These are phyloP conservation scores for Betula pendula DNA, from an alignment of 306 rosid species.

Conservation along the genomic window DNA sequence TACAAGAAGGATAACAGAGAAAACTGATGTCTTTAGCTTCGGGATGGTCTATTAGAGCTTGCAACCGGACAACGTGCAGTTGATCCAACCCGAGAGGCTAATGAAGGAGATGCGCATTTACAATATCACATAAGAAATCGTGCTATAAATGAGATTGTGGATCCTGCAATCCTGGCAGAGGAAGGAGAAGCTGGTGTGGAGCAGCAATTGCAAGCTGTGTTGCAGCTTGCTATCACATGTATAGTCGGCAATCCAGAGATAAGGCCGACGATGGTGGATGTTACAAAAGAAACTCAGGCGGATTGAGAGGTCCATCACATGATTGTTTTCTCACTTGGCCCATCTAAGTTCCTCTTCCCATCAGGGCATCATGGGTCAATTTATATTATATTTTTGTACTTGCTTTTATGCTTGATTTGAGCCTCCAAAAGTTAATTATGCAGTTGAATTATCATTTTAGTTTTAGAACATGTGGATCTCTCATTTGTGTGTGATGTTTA, in stretches of 20 bases:
- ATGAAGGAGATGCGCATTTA: too few relatives aligned
- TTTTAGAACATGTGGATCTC: too few relatives aligned
- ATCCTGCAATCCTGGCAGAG: not conserved
- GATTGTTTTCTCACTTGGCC: not conserved
- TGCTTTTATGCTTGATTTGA: too few relatives aligned
- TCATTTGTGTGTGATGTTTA: too few relatives aligned
- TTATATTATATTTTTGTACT: too few relatives aligned
- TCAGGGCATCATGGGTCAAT: too few relatives aligned
- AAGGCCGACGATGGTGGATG: not conserved
- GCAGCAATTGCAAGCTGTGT: not conserved
- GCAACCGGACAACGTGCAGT: not conserved
- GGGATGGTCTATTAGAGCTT: not conserved
- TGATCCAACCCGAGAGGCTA: too few relatives aligned
- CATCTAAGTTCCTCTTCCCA: not conserved
- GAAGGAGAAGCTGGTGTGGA: not conserved
- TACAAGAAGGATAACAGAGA: not conserved
- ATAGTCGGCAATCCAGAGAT: not conserved
- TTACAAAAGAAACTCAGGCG: not conserved
- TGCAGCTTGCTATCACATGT: not conserved
- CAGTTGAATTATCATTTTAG: too few relatives aligned
- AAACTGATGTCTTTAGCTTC: constrained; percentile 20
- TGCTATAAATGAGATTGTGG: too few relatives aligned
- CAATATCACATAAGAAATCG: too few relatives aligned
- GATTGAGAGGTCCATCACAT: not conserved
- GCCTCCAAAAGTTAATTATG: too few relatives aligned